Conservation (phyloP, 2,329 filamentous ascomycete genomes). For the Fusarium pininemorale region DNA sequence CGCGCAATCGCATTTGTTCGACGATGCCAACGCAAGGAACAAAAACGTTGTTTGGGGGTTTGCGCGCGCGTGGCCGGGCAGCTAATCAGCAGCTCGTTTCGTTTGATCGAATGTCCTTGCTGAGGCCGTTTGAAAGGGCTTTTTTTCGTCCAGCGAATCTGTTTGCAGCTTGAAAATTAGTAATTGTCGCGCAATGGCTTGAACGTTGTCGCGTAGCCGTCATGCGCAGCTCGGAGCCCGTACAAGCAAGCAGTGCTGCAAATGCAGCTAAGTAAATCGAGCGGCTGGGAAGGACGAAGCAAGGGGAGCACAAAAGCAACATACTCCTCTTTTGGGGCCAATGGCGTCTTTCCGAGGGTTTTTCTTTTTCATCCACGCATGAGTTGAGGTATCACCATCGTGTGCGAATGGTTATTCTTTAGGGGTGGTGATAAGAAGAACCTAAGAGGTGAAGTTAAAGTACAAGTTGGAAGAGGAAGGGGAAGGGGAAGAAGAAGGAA, state of each 20-base stretch:
- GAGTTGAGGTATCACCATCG: conserved; percentile 27
- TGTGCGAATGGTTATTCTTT: conserved; percentile 1
- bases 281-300: conserved; percentile 26
- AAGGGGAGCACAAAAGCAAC: conserved; percentile 32
- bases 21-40: not conserved
- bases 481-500: not conserved
- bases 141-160: conserved; percentile 12
- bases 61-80: conserved; percentile 9
- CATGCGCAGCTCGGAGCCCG: conserved; percentile 20
- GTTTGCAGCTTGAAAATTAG: conserved; percentile 2
- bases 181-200: conserved; percentile 15
- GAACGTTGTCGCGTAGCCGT: conserved; percentile 24
- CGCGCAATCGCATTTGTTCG: conserved; percentile 13
- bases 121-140: not conserved
- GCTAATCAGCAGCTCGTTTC: not conserved
- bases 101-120: not conserved
- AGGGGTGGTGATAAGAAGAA: not conserved
- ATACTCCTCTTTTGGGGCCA: conserved; percentile 37
- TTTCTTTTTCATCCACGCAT: conserved; percentile 20
- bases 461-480: not conserved
- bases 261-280: conserved; percentile 18
- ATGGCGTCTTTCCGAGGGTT: conserved; percentile 27
- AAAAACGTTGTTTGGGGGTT: not conserved
- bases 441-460: not conserved
- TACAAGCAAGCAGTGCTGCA: conserved; percentile 9